Percentiles rank a stretch among this genome's conserved stretches.
phyloP scores from a whole-genome alignment of 2,329 filamentous ascomycete species.

The Hawksworthiomyces lignivorus region DNA sequence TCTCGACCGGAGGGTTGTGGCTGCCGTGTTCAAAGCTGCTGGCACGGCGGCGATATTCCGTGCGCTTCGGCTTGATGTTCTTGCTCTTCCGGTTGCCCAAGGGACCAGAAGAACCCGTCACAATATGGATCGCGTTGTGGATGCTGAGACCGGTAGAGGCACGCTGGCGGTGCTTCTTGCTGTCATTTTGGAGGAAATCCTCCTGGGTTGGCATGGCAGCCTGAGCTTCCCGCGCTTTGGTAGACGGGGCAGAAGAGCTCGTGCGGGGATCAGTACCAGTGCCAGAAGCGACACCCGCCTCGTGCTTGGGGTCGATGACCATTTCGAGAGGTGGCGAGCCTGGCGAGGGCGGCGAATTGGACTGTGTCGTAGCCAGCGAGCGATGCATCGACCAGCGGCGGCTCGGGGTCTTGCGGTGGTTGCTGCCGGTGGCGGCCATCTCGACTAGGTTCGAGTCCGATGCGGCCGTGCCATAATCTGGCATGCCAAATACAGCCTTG shows the following conservation, averaged over 20 bases:
- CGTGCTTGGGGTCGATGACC: conserved; percentile 22
- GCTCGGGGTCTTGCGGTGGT: conserved; percentile 20
- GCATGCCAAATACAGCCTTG: conserved; percentile 16
- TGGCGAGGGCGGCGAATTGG: conserved; percentile 44
- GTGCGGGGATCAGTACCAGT: background rate
- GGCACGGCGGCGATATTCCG: conserved; percentile 27
- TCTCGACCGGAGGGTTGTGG: conserved; percentile 16
- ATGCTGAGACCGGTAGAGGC: conserved; percentile 42
- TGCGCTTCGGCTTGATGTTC: conserved; percentile 15
- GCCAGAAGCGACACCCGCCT: conserved; percentile 15
- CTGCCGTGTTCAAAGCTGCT: conserved; percentile 40
- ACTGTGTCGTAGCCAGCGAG: conserved; percentile 37
- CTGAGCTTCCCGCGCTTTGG: background rate
- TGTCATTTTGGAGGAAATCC: conserved; percentile 38
- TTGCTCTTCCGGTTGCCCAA: conserved; percentile 12
- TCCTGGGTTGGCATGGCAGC: conserved; percentile 31
- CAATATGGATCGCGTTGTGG: conserved; percentile 41
- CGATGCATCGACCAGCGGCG: conserved; percentile 40
- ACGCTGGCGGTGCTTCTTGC: conserved; percentile 39
- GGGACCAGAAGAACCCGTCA: conserved; percentile 19
- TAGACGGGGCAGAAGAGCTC: conserved; percentile 1
- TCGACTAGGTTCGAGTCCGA: conserved; percentile 23
- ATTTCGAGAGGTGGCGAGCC: conserved; percentile 35
- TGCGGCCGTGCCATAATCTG: conserved; percentile 9
- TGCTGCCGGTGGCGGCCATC: conserved; percentile 4